phyloP scores from a whole-genome alignment of 441 rosid genomes.

The Pelargonium cotyledonis region DNA sequence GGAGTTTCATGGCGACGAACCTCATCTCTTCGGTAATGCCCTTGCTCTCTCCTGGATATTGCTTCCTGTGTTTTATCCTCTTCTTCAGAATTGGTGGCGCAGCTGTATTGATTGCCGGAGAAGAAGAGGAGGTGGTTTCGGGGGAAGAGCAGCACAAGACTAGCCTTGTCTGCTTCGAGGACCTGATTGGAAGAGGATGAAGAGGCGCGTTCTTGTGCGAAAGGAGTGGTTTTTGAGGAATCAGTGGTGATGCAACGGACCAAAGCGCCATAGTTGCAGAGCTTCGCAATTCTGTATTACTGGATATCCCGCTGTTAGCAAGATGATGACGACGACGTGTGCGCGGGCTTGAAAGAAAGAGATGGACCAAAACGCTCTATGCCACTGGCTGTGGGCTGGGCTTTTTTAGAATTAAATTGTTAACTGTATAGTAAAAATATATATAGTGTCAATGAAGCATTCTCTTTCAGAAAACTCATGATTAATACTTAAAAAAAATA shows the following conservation, averaged over 20 bases:
- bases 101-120: conserved; percentile 4
- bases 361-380: no score
- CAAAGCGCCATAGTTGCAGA: neutral
- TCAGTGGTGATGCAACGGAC: neutral
- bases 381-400: no score
- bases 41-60: conserved; percentile 67
- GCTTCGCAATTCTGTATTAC: no score
- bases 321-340: no score
- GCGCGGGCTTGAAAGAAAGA: no score
- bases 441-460: no score
- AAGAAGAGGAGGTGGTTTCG: neutral
- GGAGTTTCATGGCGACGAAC: conserved; percentile 84
- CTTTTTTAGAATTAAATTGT: no score
- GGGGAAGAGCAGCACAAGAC: neutral
- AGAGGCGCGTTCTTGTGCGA: neutral
- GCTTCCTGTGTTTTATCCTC: conserved; percentile 63
- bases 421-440: no score
- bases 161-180: neutral
- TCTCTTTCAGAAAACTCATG: no score
- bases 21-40: conserved; percentile 93
- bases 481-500: no score
- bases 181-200: neutral
- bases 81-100: conserved; percentile 38
- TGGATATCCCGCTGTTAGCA: no score
- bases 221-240: neutral